Evolutionary conservation across 225 moss, liverwort and hornwort species (phyloP).

Genomic region (Climacium dendroides): DNA sequence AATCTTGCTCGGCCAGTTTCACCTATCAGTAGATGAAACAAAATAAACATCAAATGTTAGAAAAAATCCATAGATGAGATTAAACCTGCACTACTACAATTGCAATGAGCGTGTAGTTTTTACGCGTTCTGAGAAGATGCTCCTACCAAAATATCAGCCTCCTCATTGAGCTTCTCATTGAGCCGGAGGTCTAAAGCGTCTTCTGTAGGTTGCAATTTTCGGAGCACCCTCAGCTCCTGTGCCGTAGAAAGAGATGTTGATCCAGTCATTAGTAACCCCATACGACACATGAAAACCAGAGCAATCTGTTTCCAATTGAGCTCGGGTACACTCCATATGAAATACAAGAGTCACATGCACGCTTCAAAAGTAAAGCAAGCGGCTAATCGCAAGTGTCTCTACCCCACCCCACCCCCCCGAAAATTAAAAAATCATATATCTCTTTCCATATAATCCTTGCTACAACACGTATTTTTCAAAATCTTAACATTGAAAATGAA

Average conservation of each 20-base stretch:
- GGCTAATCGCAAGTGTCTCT: neutral
- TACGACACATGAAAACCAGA: neutral
- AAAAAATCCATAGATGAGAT: neutral
- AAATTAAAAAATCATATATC: too few species aligned
- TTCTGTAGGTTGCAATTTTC: slow-evolving; percentile 65
- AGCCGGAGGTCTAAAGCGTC: slow-evolving; percentile 57
- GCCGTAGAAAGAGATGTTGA: neutral
- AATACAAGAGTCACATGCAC: neutral
- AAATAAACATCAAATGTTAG: neutral
- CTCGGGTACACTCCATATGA: neutral
- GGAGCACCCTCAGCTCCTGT: slow-evolving; percentile 74
- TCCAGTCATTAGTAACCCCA: neutral
- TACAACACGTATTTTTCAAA: neutral
- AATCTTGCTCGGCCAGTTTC: slow-evolving; percentile 53
- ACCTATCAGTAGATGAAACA: slow-evolving; percentile 19
- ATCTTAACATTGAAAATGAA: neutral
- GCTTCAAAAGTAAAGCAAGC: neutral
- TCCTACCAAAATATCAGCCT: slow-evolving; percentile 43
- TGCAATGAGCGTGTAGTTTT: neutral
- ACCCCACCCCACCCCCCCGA: neutral
- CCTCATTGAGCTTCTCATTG: slow-evolving; percentile 41
- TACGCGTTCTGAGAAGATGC: neutral
- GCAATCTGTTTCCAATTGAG: neutral
- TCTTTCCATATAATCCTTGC: neutral
- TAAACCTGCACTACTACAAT: neutral